phyloP scores from a whole-genome alignment of 1,284 basidiomycete genomes.

The Cystobasidiaceae sp. region DNA sequence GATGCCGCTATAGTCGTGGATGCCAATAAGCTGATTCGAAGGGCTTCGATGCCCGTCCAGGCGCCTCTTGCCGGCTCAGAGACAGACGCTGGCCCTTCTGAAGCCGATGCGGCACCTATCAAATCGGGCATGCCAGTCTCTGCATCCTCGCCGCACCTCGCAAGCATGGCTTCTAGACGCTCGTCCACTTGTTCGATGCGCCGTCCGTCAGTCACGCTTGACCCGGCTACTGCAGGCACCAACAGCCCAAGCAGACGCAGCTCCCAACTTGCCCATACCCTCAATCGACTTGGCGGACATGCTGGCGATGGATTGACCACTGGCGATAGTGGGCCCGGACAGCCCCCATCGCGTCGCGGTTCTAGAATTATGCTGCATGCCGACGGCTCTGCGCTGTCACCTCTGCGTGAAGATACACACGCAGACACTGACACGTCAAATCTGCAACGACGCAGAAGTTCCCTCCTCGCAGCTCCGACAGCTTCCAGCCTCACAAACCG shows the following conservation, averaged over 20 bases:
- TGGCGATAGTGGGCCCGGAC: no score
- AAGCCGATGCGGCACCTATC: not conserved
- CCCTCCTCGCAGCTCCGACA: not conserved
- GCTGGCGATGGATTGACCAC: no score
- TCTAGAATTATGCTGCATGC: not conserved
- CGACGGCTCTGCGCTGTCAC: not conserved
- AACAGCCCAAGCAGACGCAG: constrained; percentile 9
- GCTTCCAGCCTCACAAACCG: no score
- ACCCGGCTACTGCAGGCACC: no score
- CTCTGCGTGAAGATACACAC: not conserved
- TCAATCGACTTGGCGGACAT: constrained; percentile 2
- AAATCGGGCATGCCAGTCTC: constrained; percentile 1
- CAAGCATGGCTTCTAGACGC: not conserved
- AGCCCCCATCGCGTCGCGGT: constrained; percentile 1
- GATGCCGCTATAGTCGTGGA: no score
- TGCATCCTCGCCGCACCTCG: constrained; percentile 2
- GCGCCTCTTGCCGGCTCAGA: not conserved
- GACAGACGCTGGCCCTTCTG: not conserved
- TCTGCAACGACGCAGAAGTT: constrained; percentile 9
- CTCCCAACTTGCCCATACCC: constrained; percentile 22
- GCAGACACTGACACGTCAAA: not conserved
- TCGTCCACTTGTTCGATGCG: constrained; percentile 4
- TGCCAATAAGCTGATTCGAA: not conserved
- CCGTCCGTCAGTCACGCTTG: constrained; percentile 5
- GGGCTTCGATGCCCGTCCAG: constrained; percentile 11